Conservation (phyloP, 495 filamentous ascomycete genomes). For the Aspergillus campestris region DNA sequence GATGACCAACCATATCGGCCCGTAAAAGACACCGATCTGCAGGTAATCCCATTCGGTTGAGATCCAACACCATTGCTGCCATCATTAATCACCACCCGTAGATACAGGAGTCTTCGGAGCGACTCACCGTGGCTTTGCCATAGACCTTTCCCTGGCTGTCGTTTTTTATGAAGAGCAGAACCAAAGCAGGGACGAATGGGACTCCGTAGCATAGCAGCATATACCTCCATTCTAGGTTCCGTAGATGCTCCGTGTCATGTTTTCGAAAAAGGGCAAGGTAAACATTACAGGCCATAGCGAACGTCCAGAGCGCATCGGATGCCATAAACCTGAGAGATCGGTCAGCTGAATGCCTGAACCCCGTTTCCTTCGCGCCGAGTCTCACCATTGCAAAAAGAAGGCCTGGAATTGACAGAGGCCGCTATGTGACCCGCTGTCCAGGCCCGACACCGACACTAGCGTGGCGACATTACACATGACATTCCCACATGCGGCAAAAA, state of each 20-base stretch:
- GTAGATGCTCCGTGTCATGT: slow-evolving; percentile 51
- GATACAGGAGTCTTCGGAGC: not conserved
- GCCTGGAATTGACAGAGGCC: slow-evolving; percentile 59
- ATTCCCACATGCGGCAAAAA: slow-evolving; percentile 69
- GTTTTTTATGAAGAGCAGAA: slow-evolving; percentile 48
- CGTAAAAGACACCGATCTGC: slow-evolving; percentile 64
- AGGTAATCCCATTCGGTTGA: slow-evolving; percentile 53
- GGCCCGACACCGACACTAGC: slow-evolving; percentile 48
- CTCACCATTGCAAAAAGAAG: slow-evolving; percentile 42
- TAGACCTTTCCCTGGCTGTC: slow-evolving; percentile 44
- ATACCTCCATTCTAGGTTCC: slow-evolving; percentile 56
- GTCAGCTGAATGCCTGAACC: too few relatives aligned
- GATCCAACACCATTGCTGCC: slow-evolving; percentile 63
- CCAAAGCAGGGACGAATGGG: slow-evolving; percentile 53
- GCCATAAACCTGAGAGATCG: slow-evolving; percentile 40
- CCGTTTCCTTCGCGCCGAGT: too few relatives aligned
- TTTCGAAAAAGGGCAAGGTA: slow-evolving; percentile 68
- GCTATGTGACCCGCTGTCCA: slow-evolving; percentile 23
- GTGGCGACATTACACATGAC: slow-evolving; percentile 61
- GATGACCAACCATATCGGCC: slow-evolving; percentile 65
- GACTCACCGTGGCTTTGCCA: slow-evolving; percentile 50
- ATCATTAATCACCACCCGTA: slow-evolving; percentile 16
- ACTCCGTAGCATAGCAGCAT: slow-evolving; percentile 58
- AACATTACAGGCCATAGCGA: slow-evolving; percentile 73
- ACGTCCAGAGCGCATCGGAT: slow-evolving; percentile 62